These are phyloP conservation scores for Casuarina cunninghamiana DNA, from an alignment of 306 rosid genomes.

Conservation along the genomic window DNA sequence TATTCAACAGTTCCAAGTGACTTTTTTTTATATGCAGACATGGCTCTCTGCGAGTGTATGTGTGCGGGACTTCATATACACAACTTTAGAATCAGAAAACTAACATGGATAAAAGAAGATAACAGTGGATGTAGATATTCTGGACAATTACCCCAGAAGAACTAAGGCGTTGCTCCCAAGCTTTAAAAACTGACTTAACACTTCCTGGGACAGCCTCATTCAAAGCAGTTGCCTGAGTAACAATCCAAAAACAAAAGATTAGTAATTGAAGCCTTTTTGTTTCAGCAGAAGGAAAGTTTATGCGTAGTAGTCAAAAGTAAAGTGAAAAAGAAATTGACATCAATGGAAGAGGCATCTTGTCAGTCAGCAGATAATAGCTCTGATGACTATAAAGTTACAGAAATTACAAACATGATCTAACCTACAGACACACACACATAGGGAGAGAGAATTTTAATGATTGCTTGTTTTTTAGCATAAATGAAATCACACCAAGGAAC, in stretches of 20 bases:
- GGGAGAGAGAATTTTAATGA: neutral
- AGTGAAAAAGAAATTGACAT: neutral
- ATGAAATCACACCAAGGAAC: neutral
- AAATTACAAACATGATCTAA: neutral
- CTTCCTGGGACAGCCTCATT: conserved; percentile 88
- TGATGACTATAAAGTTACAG: neutral
- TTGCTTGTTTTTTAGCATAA: neutral
- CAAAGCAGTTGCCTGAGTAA: conserved; percentile 73
- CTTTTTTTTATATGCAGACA: neutral
- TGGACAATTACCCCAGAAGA: conserved; percentile 63
- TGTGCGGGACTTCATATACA: neutral
- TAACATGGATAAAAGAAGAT: neutral
- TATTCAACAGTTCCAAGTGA: neutral
- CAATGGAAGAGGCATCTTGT: neutral
- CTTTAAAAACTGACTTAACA: conserved; percentile 83
- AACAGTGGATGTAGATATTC: conserved; percentile 6
- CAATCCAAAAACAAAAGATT: neutral
- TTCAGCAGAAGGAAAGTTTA: neutral
- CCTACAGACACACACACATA: neutral
- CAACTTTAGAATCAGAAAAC: neutral
- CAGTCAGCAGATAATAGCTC: neutral
- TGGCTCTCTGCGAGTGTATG: neutral
- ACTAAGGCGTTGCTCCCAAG: conserved; percentile 88
- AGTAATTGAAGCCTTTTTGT: neutral
- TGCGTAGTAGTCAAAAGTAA: neutral